Evolutionary conservation across 495 filamentous ascomycete genomes (phyloP).

Genomic region (Annulohypoxylon moriforme): DNA sequence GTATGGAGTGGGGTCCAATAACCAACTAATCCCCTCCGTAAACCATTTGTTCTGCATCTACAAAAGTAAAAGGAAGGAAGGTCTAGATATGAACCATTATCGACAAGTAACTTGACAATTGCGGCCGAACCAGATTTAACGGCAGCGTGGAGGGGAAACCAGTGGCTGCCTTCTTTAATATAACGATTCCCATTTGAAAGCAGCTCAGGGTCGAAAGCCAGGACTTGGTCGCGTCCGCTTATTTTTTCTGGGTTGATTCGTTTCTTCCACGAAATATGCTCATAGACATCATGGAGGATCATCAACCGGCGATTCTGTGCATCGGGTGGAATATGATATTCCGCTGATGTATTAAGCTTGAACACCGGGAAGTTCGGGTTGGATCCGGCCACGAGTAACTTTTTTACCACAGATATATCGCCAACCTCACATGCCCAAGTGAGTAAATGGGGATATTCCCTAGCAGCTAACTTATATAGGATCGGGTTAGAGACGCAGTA

Average conservation of each 20-base stretch:
- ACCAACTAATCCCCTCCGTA: too few relatives aligned
- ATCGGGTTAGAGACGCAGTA: constrained; percentile 7
- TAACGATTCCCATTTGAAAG: too few relatives aligned
- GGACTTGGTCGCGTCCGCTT: not conserved
- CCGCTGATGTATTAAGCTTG: too few relatives aligned
- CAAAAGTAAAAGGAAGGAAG: too few relatives aligned
- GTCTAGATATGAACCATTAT: constrained; percentile 3
- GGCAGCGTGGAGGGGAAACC: constrained; percentile 16
- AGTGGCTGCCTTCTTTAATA: too few relatives aligned
- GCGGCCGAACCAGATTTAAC: not conserved
- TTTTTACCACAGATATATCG: not conserved
- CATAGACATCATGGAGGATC: too few relatives aligned
- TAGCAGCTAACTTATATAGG: constrained; percentile 1
- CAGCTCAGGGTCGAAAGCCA: not conserved
- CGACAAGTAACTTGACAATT: constrained; percentile 14
- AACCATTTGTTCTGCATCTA: too few relatives aligned
- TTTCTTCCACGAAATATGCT: too few relatives aligned
- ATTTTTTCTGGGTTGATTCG: too few relatives aligned
- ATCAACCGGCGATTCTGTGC: too few relatives aligned
- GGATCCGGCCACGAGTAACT: constrained; percentile 4
- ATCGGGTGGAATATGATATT: not conserved
- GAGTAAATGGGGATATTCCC: constrained; percentile 1
- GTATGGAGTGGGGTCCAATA: constrained; percentile 20
- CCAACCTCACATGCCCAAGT: constrained; percentile 13
- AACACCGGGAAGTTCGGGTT: constrained; percentile 8